Evolutionary conservation across 2,329 filamentous ascomycete species (phyloP).

Genomic region (Zymoseptoria passerinii): DNA sequence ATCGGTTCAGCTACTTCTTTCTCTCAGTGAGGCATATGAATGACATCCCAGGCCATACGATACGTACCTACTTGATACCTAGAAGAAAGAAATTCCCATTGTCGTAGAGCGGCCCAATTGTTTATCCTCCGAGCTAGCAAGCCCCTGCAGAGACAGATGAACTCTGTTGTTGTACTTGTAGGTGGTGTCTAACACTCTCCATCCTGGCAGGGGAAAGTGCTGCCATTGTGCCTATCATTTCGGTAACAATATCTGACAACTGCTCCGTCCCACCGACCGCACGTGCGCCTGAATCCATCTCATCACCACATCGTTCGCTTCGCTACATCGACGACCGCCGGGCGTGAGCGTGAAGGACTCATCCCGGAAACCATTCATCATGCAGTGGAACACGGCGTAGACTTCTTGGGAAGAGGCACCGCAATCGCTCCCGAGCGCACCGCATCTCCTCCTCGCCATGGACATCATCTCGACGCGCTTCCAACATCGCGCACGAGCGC

Average conservation of each 20-base stretch:
- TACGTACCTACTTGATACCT: too few relatives aligned
- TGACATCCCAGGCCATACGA: too few relatives aligned
- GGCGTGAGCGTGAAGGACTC: background rate
- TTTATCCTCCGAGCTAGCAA: background rate
- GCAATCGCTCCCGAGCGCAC: background rate
- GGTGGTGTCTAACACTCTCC: background rate
- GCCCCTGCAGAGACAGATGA: background rate
- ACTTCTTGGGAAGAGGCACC: background rate
- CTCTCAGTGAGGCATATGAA: too few relatives aligned
- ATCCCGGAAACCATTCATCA: background rate
- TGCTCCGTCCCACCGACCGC: background rate
- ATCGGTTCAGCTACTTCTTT: background rate
- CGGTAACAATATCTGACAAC: background rate
- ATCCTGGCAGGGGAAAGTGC: background rate
- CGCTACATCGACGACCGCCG: background rate
- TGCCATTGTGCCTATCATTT: background rate
- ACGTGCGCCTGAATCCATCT: background rate
- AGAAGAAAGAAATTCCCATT: background rate
- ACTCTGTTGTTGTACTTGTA: background rate
- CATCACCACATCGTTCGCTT: background rate
- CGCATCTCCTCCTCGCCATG: slow-evolving; percentile 15
- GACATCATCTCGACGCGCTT: slow-evolving; percentile 26
- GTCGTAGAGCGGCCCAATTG: background rate
- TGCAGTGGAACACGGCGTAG: background rate
- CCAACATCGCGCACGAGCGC: slow-evolving; percentile 23